Percentiles rank a stretch among this genome's conserved stretches.
phyloP scores from a whole-genome alignment of 1,284 basidiomycete species.

The Bothia castanella region DNA sequence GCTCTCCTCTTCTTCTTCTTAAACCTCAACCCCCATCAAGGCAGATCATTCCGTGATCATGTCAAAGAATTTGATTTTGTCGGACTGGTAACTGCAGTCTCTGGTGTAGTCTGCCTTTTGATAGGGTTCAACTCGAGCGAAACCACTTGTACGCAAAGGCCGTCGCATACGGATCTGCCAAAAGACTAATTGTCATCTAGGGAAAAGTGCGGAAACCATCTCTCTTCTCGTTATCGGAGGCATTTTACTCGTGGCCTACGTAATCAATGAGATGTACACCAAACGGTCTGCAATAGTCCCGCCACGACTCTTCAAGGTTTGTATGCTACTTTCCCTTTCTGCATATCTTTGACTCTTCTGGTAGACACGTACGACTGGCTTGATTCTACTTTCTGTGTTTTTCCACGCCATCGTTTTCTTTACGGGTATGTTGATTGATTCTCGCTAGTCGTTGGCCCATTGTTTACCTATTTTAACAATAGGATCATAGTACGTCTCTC shows the following conservation, averaged over 20 bases:
- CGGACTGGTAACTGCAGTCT: conserved; percentile 44
- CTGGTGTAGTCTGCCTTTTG: conserved; percentile 47
- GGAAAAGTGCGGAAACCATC: conserved; percentile 41
- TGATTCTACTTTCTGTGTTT: conserved; percentile 38
- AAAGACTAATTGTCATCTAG: conserved; percentile 14
- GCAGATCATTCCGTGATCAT: conserved; percentile 32
- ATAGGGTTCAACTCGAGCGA: conserved; percentile 35
- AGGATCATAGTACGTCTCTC: conserved; percentile 28
- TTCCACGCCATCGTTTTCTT: conserved; percentile 45
- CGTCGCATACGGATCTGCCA: neutral
- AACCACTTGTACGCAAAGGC: conserved; percentile 21
- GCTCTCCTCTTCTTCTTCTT: conserved; percentile 33
- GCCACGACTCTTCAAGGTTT: conserved; percentile 41
- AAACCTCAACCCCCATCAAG: conserved; percentile 34
- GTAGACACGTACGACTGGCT: conserved; percentile 42
- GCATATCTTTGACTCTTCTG: neutral
- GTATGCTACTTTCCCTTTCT: neutral
- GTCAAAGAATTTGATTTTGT: conserved; percentile 45
- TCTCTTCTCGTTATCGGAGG: conserved; percentile 47
- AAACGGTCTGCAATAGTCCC: conserved; percentile 52
- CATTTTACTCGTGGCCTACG: conserved; percentile 38
- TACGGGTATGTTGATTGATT: conserved; percentile 13
- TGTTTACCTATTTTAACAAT: neutral
- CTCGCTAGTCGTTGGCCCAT: neutral
- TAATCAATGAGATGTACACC: conserved; percentile 46